Conservation (phyloP, 2,329 filamentous ascomycete species). For the Cladosporium sp. region DNA sequence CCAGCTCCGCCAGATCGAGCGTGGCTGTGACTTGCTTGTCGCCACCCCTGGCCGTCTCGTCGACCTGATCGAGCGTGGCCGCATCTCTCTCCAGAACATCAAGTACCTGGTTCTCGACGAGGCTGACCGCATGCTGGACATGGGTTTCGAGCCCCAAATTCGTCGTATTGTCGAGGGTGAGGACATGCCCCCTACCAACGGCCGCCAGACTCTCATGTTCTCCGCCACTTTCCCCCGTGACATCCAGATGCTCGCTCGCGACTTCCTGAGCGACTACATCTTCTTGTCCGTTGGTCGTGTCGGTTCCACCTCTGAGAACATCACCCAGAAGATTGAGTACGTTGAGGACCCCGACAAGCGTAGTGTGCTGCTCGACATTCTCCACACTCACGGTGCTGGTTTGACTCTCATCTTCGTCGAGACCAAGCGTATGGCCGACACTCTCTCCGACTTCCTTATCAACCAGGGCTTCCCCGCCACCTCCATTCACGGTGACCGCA, state of each 20-base stretch:
- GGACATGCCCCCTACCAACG: slow-evolving; percentile 84
- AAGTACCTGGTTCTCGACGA: slow-evolving; percentile 99
- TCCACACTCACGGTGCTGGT: slow-evolving; percentile 87
- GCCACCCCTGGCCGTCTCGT: slow-evolving; percentile 96
- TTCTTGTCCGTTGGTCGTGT: slow-evolving; percentile 99
- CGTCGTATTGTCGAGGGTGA: slow-evolving; percentile 97
- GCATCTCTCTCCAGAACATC: slow-evolving; percentile 97
- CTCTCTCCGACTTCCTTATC: slow-evolving; percentile 95
- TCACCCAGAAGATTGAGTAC: slow-evolving; percentile 98
- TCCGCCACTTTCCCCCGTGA: slow-evolving; percentile 98
- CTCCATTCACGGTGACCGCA: slow-evolving; percentile 97
- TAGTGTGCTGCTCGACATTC: slow-evolving; percentile 93
- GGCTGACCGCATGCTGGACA: slow-evolving; percentile 99
- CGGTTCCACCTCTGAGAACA: slow-evolving; percentile 99
- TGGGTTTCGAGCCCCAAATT: slow-evolving; percentile 99
- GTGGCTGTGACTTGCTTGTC: slow-evolving; percentile 93
- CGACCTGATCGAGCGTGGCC: slow-evolving; percentile 96
- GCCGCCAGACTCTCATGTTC: slow-evolving; percentile 99
- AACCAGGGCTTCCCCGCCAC: slow-evolving; percentile 98
- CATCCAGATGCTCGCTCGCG: slow-evolving; percentile 97
- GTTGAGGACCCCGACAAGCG: slow-evolving; percentile 97
- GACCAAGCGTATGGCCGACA: slow-evolving; percentile 99
- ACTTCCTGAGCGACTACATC: slow-evolving; percentile 98
- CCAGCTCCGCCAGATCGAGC: slow-evolving; percentile 97
- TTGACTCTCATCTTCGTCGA: slow-evolving; percentile 98